A percentile compares a stretch with the other conserved stretches of the same genome.
These are phyloP conservation scores for Sisymbrium altissimum DNA, from an alignment of 345 rosid species.

Conservation along the genomic window DNA sequence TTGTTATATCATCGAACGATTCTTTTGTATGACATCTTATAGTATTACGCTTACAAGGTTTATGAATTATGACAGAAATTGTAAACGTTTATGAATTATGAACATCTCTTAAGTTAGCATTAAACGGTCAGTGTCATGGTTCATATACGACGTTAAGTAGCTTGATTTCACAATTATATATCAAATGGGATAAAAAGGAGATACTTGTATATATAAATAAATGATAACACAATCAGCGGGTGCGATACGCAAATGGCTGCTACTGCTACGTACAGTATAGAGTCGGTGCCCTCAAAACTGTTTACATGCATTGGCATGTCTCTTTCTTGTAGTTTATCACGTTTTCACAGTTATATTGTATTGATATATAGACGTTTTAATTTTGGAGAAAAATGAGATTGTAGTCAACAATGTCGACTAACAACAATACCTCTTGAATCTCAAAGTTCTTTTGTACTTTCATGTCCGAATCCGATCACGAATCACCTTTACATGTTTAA, in stretches of 20 bases:
- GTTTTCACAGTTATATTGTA: background rate
- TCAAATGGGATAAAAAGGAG: background rate
- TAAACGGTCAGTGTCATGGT: background rate
- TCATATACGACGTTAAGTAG: background rate
- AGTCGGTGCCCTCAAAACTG: background rate
- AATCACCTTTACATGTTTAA: background rate
- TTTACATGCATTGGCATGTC: background rate
- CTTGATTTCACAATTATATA: background rate
- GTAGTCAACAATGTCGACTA: background rate
- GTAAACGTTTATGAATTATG: background rate
- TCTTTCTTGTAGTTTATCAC: background rate
- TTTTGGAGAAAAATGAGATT: background rate
- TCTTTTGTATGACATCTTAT: background rate
- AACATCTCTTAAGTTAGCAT: background rate
- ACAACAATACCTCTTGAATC: background rate
- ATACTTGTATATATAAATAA: background rate
- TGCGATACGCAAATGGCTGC: background rate
- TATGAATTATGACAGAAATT: background rate
- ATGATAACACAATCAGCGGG: background rate
- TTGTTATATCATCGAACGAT: background rate
- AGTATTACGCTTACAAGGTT: background rate
- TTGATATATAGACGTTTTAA: background rate
- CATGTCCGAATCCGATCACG: background rate
- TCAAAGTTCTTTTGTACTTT: background rate
- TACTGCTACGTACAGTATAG: background rate